Evolutionary conservation across 345 rosid species (phyloP), one percentile per base, ranked within the genome.

Genomic region (Pseudoturritis turrita): DNA sequence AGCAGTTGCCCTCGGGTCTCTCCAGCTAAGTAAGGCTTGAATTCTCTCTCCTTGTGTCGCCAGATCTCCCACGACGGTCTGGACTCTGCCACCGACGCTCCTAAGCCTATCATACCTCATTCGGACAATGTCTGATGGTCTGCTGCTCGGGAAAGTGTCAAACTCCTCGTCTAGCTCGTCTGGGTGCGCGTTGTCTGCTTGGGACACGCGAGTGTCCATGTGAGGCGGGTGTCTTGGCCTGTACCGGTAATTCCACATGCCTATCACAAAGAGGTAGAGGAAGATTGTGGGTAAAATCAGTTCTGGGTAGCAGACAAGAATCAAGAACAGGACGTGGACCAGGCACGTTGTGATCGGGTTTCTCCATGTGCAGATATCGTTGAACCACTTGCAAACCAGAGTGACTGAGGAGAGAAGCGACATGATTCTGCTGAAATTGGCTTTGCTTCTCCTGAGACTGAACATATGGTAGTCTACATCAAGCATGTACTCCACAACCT

Each of bases 131-230:
- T 88, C 97, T 3, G 85, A 5, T 6, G 90, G 87, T 68, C 78
- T 74, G 1, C 79, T 12, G 1, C 91, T 80, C 3, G 98, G 99
- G 62, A 92, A 95, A 0, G 84, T 35, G 76, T 95, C 98, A 19
- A 95, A 95, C 77, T 95, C 99, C 81, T 95, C 99, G 11, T 92
- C 99, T 45, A 95, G 86, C 74, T 95, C 99, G 52, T 95, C 98
- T 2, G 97, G 97, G 46, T 82, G 84, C 0, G 80, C 76, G 5
- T 54, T 70, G 71, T 86, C 88, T 25, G 97, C 99, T 68, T 83
- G 88, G 2, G 99, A 95, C 17, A 95, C 86, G 18, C 86, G 83
- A 10, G 88, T 81, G 71, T 95, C 97, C 98, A 95, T 95, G 83
- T 87, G 87, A 17, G 99, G 97, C 0, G 97, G 98, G 60, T 87